These are phyloP conservation scores for Porphyridium purpureum DNA, from an alignment of 23 red algal species.

Conservation along the genomic window DNA sequence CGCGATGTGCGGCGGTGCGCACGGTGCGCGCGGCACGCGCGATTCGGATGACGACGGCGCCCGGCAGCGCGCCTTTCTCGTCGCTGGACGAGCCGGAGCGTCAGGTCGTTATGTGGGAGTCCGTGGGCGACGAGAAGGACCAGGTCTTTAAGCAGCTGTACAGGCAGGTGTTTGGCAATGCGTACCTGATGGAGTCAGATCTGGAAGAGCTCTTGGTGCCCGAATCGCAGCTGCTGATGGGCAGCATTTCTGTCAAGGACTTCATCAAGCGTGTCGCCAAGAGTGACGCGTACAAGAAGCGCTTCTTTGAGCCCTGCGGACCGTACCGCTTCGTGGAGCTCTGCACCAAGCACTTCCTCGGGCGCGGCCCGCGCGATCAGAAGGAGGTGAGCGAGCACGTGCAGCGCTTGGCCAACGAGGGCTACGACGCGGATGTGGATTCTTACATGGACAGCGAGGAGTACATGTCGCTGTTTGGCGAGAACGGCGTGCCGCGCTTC, in stretches of 20 bases:
- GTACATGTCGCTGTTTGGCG: constrained; percentile 10
- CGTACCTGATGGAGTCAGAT: constrained; percentile 43
- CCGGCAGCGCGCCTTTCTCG: too few species aligned
- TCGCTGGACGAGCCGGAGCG: constrained; percentile 21
- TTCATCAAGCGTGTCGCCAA: constrained; percentile 31
- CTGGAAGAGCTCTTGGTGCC: constrained; percentile 8
- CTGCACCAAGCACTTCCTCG: constrained; percentile 46
- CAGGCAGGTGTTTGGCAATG: constrained; percentile 28
- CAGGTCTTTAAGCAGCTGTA: constrained; percentile 3
- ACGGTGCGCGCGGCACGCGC: too few species aligned
- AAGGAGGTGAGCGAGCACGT: constrained; percentile 19
- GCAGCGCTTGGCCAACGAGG: constrained; percentile 10
- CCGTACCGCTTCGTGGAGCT: constrained; percentile 42
- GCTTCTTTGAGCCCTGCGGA: constrained; percentile 26
- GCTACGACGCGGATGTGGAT: constrained; percentile 24
- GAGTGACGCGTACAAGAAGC: constrained; percentile 18
- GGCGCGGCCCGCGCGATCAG: constrained; percentile 40
- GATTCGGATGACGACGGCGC: too few species aligned
- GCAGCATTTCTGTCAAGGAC: constrained; percentile 21
- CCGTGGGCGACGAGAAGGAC: constrained; percentile 3
- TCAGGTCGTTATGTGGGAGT: background rate
- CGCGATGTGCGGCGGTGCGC: too few species aligned
- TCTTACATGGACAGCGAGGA: constrained; percentile 14
- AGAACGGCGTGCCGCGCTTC: constrained; percentile 8
- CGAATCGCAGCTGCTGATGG: constrained; percentile 5